Percentiles rank a stretch among this genome's conserved stretches.
Evolutionary conservation across 2,329 filamentous ascomycete species (phyloP).

Genomic region (Aspergillus uvarum): DNA sequence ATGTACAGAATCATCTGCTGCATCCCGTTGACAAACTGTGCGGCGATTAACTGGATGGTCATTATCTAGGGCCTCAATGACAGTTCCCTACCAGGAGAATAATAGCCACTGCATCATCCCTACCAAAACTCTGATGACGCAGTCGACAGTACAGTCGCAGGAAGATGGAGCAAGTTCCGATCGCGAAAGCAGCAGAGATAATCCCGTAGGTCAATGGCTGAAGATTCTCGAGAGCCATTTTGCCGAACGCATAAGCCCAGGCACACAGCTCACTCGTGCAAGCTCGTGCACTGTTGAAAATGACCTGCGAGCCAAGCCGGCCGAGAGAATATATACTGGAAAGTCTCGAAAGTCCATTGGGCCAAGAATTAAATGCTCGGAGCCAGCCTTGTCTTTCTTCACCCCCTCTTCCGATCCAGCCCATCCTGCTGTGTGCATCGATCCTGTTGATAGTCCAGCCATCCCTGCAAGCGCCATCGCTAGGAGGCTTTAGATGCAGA

Average conservation of each 20-base stretch:
- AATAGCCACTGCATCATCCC: not conserved
- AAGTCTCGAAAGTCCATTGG: not conserved
- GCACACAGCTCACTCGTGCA: no score
- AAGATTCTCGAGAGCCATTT: not conserved
- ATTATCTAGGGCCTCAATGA: no score
- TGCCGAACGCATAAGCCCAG: not conserved
- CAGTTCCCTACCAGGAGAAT: not conserved
- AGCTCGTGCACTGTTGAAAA: no score
- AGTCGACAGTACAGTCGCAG: not conserved
- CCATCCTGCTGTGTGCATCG: not conserved
- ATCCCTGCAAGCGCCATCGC: not conserved
- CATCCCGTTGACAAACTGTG: conserved; percentile 6
- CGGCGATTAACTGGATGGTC: no score
- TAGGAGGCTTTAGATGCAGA: not conserved
- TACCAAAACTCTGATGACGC: not conserved
- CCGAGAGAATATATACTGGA: no score
- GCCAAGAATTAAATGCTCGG: not conserved
- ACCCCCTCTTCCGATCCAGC: not conserved
- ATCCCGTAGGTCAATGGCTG: not conserved
- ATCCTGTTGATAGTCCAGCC: not conserved
- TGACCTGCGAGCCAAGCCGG: no score
- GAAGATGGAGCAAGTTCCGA: not conserved
- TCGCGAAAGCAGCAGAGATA: not conserved
- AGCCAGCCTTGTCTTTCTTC: not conserved
- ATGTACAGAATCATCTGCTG: conserved; percentile 9